Conservation (phyloP, 805 yeast genomes). For the Hemisphaericaspora nanyangensis region DNA sequence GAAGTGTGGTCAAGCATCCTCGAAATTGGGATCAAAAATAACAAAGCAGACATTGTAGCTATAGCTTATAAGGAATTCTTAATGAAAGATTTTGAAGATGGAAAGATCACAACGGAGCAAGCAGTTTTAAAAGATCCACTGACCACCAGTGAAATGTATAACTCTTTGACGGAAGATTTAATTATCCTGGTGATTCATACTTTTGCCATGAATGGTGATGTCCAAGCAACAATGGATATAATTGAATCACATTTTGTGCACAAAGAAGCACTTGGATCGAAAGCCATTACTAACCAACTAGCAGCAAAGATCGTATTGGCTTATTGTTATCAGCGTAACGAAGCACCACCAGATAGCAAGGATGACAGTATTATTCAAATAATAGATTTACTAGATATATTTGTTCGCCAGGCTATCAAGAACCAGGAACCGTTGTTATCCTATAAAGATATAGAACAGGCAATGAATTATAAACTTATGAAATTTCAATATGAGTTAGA, state of each 20-base stretch:
- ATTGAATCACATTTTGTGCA: slow-evolving; percentile 37
- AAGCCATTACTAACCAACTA: slow-evolving; percentile 29
- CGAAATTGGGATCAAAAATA: slow-evolving; percentile 18
- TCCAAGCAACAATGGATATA: slow-evolving; percentile 26
- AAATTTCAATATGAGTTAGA: too few relatives aligned
- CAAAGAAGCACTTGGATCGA: slow-evolving; percentile 26
- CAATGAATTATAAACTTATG: slow-evolving; percentile 26
- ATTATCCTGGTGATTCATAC: slow-evolving; percentile 26
- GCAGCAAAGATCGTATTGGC: slow-evolving; percentile 30
- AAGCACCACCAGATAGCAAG: slow-evolving; percentile 6
- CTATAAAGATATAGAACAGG: slow-evolving; percentile 26
- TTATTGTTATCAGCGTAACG: slow-evolving; percentile 24
- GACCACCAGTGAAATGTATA: slow-evolving; percentile 10
- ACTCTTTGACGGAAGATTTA: slow-evolving; percentile 19
- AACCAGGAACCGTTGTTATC: slow-evolving; percentile 8
- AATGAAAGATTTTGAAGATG: slow-evolving; percentile 24
- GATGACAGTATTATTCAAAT: slow-evolving; percentile 28
- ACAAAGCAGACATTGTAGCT: slow-evolving; percentile 26
- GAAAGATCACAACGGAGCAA: slow-evolving; percentile 20
- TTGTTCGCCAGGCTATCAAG: slow-evolving; percentile 12
- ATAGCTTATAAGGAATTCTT: slow-evolving; percentile 24
- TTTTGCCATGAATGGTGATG: slow-evolving; percentile 35
- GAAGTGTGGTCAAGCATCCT: slow-evolving; percentile 21
- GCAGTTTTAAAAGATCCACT: slow-evolving; percentile 15
- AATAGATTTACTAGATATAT: slow-evolving; percentile 28